Evolutionary conservation across 352 stramenopile species (phyloP).

Genomic region (Thalassiosira oceanica): DNA sequence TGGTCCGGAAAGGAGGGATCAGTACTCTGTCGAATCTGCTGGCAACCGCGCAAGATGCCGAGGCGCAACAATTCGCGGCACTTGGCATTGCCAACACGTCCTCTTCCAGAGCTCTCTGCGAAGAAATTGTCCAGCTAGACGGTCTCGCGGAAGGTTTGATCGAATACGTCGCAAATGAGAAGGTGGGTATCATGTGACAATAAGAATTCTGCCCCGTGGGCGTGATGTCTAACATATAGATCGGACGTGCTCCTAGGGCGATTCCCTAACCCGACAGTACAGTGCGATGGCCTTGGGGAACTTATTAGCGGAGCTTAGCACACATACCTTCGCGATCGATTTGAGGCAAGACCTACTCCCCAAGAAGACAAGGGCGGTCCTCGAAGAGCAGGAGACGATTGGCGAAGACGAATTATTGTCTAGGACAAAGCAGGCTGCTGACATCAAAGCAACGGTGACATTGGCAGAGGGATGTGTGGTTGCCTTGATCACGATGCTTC

Average conservation of each 20-base stretch:
- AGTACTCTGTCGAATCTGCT: constrained; percentile 90
- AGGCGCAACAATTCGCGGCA: constrained; percentile 91
- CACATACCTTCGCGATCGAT: too few relatives aligned
- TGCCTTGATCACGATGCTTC: constrained; percentile 89
- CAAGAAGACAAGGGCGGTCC: too few relatives aligned
- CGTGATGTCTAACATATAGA: too few relatives aligned
- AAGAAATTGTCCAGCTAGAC: constrained; percentile 91
- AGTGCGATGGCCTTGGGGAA: constrained; percentile 94
- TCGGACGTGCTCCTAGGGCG: too few relatives aligned
- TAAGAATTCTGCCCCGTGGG: too few relatives aligned
- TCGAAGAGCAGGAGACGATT: too few relatives aligned
- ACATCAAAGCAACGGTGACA: too few relatives aligned
- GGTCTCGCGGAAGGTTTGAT: constrained; percentile 87
- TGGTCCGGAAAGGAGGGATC: constrained; percentile 93
- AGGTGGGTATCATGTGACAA: too few relatives aligned
- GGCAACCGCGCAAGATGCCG: constrained; percentile 87
- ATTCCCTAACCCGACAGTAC: constrained; percentile 93
- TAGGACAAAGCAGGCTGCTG: too few relatives aligned
- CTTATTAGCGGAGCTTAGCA: constrained; percentile 90
- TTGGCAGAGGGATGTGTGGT: constrained; percentile 85
- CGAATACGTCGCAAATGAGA: constrained; percentile 86
- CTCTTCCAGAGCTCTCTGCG: constrained; percentile 83
- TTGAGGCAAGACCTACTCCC: too few relatives aligned
- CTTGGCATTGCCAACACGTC: constrained; percentile 94
- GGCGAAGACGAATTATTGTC: too few relatives aligned